These are phyloP conservation scores for Tritrichomonas foetus DNA, from an alignment of 208 protist species.

Conservation along the genomic window DNA sequence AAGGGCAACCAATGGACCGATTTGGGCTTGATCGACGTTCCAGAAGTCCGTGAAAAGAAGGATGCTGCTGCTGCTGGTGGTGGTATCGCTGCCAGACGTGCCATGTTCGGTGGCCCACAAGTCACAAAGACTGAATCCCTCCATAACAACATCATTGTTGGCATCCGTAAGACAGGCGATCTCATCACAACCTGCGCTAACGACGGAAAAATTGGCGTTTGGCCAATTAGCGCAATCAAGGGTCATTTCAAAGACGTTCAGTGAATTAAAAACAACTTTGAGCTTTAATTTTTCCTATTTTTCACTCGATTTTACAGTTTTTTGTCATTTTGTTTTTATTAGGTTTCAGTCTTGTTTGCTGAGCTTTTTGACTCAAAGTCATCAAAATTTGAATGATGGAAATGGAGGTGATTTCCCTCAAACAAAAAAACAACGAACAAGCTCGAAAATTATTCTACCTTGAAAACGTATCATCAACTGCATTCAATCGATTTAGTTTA, in stretches of 20 bases:
- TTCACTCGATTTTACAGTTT: no score
- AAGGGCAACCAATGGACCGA: background rate
- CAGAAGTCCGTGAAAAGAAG: background rate
- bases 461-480: no score
- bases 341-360: no score
- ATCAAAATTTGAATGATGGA: no score
- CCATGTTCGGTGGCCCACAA: background rate
- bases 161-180: background rate
- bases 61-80: background rate
- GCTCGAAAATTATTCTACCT: no score
- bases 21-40: background rate
- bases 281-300: no score
- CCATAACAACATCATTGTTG: constrained; percentile 35
- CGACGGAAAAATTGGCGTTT: constrained; percentile 4
- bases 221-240: background rate
- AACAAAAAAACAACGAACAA: no score
- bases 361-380: no score
- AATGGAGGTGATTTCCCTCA: no score
- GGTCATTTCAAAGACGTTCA: background rate
- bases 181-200: constrained; percentile 13
- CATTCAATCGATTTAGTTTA: no score
- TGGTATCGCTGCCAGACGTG: background rate
- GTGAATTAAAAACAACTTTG: no score
- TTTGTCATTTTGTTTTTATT: no score
- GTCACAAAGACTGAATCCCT: background rate